Evolutionary conservation across 768 basidiomycete genomes (phyloP).

Genomic region (Exsudoporus frostii): DNA sequence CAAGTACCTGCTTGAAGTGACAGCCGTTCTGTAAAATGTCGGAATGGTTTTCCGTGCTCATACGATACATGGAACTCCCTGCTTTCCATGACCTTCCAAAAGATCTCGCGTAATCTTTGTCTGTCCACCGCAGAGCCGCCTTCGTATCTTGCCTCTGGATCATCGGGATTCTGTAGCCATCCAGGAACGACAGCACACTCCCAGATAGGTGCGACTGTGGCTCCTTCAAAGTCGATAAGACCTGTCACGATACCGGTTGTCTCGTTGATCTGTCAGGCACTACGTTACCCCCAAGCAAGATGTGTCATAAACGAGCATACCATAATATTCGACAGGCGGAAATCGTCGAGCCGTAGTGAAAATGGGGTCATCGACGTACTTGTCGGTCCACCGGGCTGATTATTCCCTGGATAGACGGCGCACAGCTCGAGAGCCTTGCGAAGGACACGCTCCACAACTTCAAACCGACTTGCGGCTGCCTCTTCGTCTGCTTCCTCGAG

Average conservation of each 20-base stretch:
- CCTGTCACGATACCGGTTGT: background rate
- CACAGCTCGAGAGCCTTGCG: background rate
- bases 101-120: too few species aligned
- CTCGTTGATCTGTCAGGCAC: background rate
- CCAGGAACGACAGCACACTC: background rate
- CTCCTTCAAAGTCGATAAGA: background rate
- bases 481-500: background rate
- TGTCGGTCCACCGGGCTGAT: background rate
- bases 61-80: too few species aligned
- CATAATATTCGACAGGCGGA: slow-evolving; percentile 3
- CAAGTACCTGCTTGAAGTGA: too few species aligned
- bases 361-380: background rate
- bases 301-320: background rate
- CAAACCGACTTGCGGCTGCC: background rate
- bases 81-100: too few species aligned
- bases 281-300: background rate
- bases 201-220: background rate
- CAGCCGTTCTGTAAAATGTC: too few species aligned
- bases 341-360: background rate
- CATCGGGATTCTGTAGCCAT: background rate
- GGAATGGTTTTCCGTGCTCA: too few species aligned
- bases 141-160: background rate
- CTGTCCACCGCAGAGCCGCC: background rate
- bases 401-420: background rate
- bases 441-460: background rate